Base-by-base conservation (phyloP, 495 filamentous ascomycete genomes). In the Tuber umbilicatum region DNA sequence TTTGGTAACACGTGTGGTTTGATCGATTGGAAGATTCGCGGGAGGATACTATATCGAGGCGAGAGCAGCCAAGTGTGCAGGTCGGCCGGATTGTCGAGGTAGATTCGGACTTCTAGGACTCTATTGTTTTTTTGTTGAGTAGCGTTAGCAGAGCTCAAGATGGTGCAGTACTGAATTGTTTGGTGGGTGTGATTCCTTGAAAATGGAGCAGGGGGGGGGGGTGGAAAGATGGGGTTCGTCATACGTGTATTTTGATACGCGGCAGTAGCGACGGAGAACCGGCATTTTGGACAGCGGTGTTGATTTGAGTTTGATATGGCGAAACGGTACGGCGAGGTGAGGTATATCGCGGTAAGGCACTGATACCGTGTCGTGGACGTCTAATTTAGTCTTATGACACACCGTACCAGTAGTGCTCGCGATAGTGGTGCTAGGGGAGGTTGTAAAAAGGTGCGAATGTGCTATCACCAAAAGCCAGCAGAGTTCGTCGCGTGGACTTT, bases 51-150 rank as follows among this genome's bases (percentile, higher is more conserved):
- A 75, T 92, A 86, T 68, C 89, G 87, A 27, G 90, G 83, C 76
- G 89, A 89, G 68, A 97, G 87, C 14, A 99, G 89, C 95, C 95
- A 99, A 75, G 89, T 86, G 60, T 90, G 87, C 9, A 85, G 86
- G 68, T 96, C 90, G 12, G 91, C 88, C 3, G 95, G 95, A 73
- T 92, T 93, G 74, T 97, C 95, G 68, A 97, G 89, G 84, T 97
- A 99, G 79, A 99, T 94, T 60, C 94, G 93, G 70, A 91, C 92
- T 87, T 99, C 95, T 69, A 99, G 88, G 73, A 97, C 93, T 27
- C 95, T 96, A 83, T 91, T 81, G 93, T 91, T 92, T 92, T 81
- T 93, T 91, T 74, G 90, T 92, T 27, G 68, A 71, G 67, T 69
- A 50, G 55, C 27, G 27, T 64, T 17, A 64, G 27, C 9, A 64